Evolutionary conservation across 345 rosid species (phyloP), one percentile per base, ranked within the genome.

Genomic region (Clausena lansium): DNA sequence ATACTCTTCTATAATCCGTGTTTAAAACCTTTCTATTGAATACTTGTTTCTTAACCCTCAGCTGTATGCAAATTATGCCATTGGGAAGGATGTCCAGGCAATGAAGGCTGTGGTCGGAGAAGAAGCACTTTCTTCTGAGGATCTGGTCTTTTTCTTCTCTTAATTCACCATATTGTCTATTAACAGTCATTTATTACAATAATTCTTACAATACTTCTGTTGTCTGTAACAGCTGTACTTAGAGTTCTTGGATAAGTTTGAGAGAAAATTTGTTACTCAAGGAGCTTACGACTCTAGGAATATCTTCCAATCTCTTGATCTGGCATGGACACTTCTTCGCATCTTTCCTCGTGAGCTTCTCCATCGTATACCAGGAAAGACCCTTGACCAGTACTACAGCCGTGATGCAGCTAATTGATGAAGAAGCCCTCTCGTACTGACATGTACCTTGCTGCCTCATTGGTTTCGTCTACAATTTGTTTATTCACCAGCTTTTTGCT

Each of bases 91-190:
- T 80, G 98, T 95, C 15, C 97, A 95, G 85, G 99, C 99, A 63
- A 95, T 95, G 99, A 92, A 95, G 85, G 98, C 98, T 70, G 99
- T 95, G 83, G 99, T 95, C 22, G 99, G 99, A 91, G 98, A 93
- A 81, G 98, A 95, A 91, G 98, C 98, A 28, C 98, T 95, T 75
- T 95, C 98, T 74, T 92, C 98, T 5, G 98, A 95, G 88, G 98
- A 95, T 77, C 85, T 95, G 98, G 98, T 94, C 71, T 70, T 74
- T 70, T 9, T 45, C 61, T 82, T 73, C 47, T 78, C 74, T 73
- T 77, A 35, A 64, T 24, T 47, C 32, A n/a, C 76, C 41, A 63
- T 22, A 10, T 62, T 70, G 19, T 65, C 66, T 76, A 3, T 38
- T 41, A 7, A 63, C 22, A 7, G 45, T 50, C 2, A 14, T 62